A percentile compares a stretch with the other conserved stretches of the same genome.
Evolutionary conservation across 225 moss, liverwort and hornwort species (phyloP).

Genomic region (Polytrichum formosum): DNA sequence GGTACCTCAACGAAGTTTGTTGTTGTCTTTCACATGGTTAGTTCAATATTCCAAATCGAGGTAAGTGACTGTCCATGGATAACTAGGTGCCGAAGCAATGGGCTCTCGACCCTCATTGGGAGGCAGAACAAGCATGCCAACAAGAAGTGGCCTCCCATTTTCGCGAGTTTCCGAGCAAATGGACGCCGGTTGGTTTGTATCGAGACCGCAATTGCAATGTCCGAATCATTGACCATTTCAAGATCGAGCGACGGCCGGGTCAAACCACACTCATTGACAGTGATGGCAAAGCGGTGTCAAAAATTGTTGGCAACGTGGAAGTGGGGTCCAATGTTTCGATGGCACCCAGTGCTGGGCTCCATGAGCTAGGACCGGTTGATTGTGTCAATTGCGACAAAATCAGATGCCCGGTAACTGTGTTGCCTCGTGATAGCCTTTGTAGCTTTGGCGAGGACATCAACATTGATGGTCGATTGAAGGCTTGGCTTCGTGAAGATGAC

Average conservation of each 20-base stretch:
- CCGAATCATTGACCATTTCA: conserved; percentile 48
- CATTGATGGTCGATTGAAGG: conserved; percentile 23
- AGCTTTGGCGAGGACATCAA: conserved; percentile 29
- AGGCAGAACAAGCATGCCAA: conserved; percentile 45
- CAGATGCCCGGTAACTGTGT: conserved; percentile 4
- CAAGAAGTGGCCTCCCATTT: conserved; percentile 31
- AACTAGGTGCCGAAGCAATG: conserved; percentile 53
- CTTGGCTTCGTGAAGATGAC: conserved; percentile 24
- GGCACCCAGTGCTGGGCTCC: background rate
- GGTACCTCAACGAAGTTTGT: too few species aligned
- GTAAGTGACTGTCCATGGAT: too few species aligned
- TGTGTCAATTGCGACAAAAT: conserved; percentile 6
- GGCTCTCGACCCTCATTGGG: conserved; percentile 62
- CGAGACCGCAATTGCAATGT: conserved; percentile 50
- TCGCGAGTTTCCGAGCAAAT: conserved; percentile 53
- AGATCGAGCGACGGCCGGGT: conserved; percentile 8
- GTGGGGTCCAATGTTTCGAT: background rate
- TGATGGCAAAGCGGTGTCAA: too few species aligned
- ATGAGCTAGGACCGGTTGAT: background rate
- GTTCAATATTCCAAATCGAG: too few species aligned
- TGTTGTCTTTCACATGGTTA: too few species aligned
- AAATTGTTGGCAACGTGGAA: background rate
- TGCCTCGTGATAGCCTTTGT: conserved; percentile 22
- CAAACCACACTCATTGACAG: background rate
- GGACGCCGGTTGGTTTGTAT: conserved; percentile 48